These are phyloP conservation scores for Ceratonia siliqua DNA, from an alignment of 306 rosid species.

Conservation along the genomic window DNA sequence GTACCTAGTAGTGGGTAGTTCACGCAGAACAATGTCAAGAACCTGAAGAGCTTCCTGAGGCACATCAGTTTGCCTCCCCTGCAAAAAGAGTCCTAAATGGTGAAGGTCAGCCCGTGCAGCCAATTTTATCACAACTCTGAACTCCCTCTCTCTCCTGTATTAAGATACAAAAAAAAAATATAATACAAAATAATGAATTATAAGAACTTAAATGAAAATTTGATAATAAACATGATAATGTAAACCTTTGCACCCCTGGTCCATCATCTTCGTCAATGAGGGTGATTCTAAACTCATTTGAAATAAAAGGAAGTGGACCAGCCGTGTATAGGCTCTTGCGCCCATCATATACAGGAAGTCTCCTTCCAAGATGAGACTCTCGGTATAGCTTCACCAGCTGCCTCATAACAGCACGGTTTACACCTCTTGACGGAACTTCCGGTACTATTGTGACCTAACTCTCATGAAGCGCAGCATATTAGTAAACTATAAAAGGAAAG, in stretches of 20 bases:
- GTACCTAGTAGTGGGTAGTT: conserved; percentile 87
- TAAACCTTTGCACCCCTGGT: conserved; percentile 72
- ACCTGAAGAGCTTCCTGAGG: conserved; percentile 99
- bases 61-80: conserved; percentile 92
- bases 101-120: conserved; percentile 97
- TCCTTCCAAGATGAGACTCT: conserved; percentile 77
- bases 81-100: conserved; percentile 87
- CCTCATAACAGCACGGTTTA: conserved; percentile 89
- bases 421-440: conserved; percentile 81
- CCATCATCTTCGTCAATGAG: conserved; percentile 91
- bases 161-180: conserved; percentile 6
- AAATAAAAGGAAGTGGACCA: conserved; percentile 80
- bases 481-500: not conserved
- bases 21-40: conserved; percentile 91
- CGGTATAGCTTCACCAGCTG: conserved; percentile 67
- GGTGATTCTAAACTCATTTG: conserved; percentile 72
- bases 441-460: conserved; percentile 86
- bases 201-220: not conserved
- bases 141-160: conserved; percentile 78
- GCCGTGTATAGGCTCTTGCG: conserved; percentile 95
- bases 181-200: not conserved
- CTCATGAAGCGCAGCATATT: conserved; percentile 1
- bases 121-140: conserved; percentile 80
- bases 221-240: not conserved
- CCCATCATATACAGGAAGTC: conserved; percentile 97